These are phyloP conservation scores for Aspergillus latus DNA, from an alignment of 2,329 filamentous ascomycete genomes.

Conservation along the genomic window DNA sequence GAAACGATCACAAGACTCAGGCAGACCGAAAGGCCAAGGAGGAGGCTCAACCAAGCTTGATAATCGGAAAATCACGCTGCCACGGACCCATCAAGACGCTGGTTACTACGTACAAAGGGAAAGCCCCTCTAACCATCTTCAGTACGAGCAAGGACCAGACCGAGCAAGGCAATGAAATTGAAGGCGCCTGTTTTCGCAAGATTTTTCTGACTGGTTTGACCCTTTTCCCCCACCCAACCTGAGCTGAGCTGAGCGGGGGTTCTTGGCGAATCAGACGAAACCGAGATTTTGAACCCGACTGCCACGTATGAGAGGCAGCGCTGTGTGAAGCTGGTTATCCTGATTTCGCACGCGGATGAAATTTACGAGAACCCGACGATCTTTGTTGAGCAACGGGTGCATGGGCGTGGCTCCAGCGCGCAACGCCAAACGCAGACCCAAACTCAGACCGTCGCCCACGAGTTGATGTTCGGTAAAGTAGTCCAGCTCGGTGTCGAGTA, in stretches of 20 bases:
- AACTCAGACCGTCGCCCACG: background rate
- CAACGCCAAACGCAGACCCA: background rate
- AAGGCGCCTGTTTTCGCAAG: slow-evolving; percentile 3
- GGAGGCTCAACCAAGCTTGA: background rate
- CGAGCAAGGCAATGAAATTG: background rate
- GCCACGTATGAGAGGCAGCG: background rate
- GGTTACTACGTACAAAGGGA: background rate
- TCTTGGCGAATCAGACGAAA: slow-evolving; percentile 1
- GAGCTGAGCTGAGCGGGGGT: background rate
- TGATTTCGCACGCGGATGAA: background rate
- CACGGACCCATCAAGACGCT: background rate
- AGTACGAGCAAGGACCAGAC: slow-evolving; percentile 1
- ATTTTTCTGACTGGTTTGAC: slow-evolving; percentile 2
- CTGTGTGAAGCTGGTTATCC: background rate
- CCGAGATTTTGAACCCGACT: background rate
- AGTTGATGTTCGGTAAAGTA: background rate
- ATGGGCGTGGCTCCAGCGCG: background rate
- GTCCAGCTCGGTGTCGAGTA: background rate
- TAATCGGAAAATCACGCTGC: background rate
- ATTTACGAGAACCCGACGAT: background rate
- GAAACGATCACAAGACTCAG: too few relatives aligned
- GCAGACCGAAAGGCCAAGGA: background rate
- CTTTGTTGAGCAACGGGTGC: background rate
- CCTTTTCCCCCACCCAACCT: too few relatives aligned
- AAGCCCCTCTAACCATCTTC: background rate